Percentiles rank a stretch among this genome's conserved stretches.
Evolutionary conservation across 257 asterid species (phyloP).

Genomic region (Solanum megistacrolobum): DNA sequence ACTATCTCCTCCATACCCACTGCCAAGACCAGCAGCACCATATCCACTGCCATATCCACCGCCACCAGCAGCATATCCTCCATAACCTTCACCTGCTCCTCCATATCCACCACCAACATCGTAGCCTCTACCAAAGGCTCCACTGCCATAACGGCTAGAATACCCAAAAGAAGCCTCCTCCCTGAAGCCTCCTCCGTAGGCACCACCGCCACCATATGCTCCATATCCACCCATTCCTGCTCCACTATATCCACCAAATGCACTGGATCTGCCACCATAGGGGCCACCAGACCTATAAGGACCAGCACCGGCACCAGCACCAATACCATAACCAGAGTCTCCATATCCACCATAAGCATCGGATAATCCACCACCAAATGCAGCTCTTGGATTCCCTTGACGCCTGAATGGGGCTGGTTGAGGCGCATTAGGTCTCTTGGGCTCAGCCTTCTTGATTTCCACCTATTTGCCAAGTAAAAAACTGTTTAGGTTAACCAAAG

Average conservation of each 20-base stretch:
- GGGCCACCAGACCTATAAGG: constrained; percentile 11
- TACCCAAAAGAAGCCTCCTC: constrained; percentile 7
- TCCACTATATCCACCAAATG: constrained; percentile 3
- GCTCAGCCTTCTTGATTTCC: constrained; percentile 64
- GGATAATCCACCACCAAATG: constrained; percentile 13
- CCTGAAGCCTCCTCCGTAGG: constrained; percentile 16
- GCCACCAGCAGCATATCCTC: constrained; percentile 2
- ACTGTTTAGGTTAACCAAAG: neutral
- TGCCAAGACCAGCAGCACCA: constrained; percentile 21
- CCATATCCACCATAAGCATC: constrained; percentile 26
- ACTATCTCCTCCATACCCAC: constrained; percentile 6
- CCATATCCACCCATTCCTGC: constrained; percentile 19
- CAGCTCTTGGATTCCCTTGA: neutral
- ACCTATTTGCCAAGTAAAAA: constrained; percentile 22
- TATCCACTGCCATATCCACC: constrained; percentile 6
- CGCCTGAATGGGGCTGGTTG: constrained; percentile 20
- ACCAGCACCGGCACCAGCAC: neutral
- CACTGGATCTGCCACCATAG: constrained; percentile 16
- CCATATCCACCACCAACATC: constrained; percentile 3
- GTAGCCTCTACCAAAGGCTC: neutral
- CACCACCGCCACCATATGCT: constrained; percentile 34
- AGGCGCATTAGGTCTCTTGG: constrained; percentile 35
- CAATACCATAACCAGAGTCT: constrained; percentile 15
- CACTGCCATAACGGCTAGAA: constrained; percentile 10
- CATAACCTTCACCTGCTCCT: constrained; percentile 4